A percentile compares a stretch with the other conserved stretches of the same genome.
Evolutionary conservation across 2,329 filamentous ascomycete genomes (phyloP).

Genomic region (Talaromyces piceae): DNA sequence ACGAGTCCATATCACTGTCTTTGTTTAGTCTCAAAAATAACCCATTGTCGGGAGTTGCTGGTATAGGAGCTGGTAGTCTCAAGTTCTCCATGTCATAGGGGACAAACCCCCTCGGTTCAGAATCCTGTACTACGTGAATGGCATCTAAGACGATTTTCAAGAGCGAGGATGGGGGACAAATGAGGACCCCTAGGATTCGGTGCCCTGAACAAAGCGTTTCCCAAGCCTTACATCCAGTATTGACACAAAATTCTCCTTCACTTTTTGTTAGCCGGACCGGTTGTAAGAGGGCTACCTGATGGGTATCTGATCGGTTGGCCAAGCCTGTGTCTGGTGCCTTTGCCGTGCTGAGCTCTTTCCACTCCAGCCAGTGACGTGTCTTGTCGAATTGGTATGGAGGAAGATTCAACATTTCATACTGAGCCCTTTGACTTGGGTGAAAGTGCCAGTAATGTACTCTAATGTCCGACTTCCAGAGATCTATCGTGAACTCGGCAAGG

Average conservation of each 20-base stretch:
- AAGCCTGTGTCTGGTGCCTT: neutral
- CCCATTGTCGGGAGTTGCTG: neutral
- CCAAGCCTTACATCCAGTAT: neutral
- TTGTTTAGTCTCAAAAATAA: neutral
- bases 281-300: neutral
- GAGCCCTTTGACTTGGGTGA: conserved; percentile 15
- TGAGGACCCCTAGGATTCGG: neutral
- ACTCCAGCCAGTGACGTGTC: conserved; percentile 24
- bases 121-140: neutral
- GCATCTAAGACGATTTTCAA: neutral
- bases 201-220: neutral
- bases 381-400: conserved; percentile 32
- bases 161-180: neutral
- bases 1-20: neutral
- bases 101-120: neutral
- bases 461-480: neutral
- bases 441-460: conserved; percentile 21
- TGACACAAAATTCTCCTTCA: neutral
- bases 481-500: neutral
- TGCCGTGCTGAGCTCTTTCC: conserved; percentile 1
- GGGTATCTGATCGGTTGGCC: neutral
- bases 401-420: conserved; percentile 16
- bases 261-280: neutral
- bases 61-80: neutral
- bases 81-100: neutral